A percentile compares a stretch with the other conserved stretches of the same genome.
Evolutionary conservation across 2,329 filamentous ascomycete genomes (phyloP).

Genomic region (Pseudogymnoascus sp.): DNA sequence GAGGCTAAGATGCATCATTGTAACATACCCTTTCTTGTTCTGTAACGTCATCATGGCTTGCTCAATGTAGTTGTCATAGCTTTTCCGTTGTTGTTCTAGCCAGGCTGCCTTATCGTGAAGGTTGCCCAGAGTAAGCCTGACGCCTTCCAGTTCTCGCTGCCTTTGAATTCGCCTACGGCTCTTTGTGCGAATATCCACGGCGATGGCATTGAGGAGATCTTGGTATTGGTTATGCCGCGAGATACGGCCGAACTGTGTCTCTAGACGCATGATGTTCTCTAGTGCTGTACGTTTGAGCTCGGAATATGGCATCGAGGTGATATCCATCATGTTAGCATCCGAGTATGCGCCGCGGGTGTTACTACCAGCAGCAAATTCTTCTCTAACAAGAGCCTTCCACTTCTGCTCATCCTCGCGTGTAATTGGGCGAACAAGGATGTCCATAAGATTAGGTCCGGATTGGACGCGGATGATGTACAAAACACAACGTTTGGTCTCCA

Average conservation of each 20-base stretch:
- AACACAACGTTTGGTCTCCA: conserved; percentile 96
- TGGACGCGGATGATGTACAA: conserved; percentile 97
- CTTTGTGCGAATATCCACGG: conserved; percentile 94
- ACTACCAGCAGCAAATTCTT: conserved; percentile 67
- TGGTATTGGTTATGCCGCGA: conserved; percentile 87
- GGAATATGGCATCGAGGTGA: conserved; percentile 81
- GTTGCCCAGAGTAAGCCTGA: conserved; percentile 66
- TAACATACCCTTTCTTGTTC: conserved; percentile 78
- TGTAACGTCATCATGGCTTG: conserved; percentile 96
- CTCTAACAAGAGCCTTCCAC: conserved; percentile 74
- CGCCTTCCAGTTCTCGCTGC: conserved; percentile 82
- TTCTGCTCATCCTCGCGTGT: conserved; percentile 79
- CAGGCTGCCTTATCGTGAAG: conserved; percentile 83
- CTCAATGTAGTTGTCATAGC: conserved; percentile 98
- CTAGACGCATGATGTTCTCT: conserved; percentile 86
- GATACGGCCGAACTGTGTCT: conserved; percentile 73
- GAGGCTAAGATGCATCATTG: neutral
- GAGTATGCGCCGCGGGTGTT: conserved; percentile 79
- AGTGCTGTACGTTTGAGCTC: conserved; percentile 89
- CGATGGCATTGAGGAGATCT: conserved; percentile 95
- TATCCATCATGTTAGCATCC: conserved; percentile 80
- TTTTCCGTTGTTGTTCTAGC: conserved; percentile 91
- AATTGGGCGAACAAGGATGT: conserved; percentile 89
- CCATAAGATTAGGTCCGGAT: conserved; percentile 83
- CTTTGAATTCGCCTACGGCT: conserved; percentile 87